A percentile compares a stretch with the other conserved stretches of the same genome.
These are phyloP conservation scores for Wickerhamiella infanticola DNA, from an alignment of 1,139 yeast genomes.

Conservation along the genomic window DNA sequence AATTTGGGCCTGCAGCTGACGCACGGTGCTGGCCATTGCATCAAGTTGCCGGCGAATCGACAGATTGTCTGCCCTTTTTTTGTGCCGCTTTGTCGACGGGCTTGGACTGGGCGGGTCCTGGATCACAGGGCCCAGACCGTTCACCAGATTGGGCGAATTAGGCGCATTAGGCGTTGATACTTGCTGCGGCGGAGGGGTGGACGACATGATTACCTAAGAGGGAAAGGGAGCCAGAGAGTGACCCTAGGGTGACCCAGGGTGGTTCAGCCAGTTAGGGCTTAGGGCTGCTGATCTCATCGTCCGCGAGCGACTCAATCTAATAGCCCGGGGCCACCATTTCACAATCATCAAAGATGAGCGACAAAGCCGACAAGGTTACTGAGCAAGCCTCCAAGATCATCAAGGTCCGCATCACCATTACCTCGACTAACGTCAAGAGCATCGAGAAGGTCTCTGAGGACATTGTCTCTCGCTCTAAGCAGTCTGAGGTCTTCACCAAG, in stretches of 20 bases:
- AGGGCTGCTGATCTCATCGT: conserved; percentile 2
- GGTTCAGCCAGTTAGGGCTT: conserved; percentile 5
- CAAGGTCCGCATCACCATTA: conserved; percentile 98
- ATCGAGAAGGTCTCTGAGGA: conserved; percentile 85
- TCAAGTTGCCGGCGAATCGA: neutral
- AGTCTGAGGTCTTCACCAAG: conserved; percentile 57
- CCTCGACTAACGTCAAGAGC: conserved; percentile 98
- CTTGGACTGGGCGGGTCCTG: conserved; percentile 14
- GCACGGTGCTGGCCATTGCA: neutral
- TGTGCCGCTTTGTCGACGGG: conserved; percentile 1
- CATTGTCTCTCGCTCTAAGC: conserved; percentile 80
- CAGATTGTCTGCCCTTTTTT: neutral
- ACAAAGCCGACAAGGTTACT: conserved; percentile 48
- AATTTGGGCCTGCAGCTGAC: neutral
- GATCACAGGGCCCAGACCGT: conserved; percentile 13
- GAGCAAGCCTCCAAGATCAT: conserved; percentile 69
- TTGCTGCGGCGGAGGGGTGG: conserved; percentile 1
- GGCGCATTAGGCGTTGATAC: conserved; percentile 7
- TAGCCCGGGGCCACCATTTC: neutral
- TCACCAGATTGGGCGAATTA: conserved; percentile 5
- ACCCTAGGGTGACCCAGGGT: conserved; percentile 2
- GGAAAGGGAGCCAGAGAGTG: neutral
- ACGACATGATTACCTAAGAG: neutral
- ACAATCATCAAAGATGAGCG: conserved; percentile 21
- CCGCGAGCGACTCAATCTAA: neutral